Conservation (phyloP, 148 eudicot genomes). For the Simmondsia chinensis region DNA sequence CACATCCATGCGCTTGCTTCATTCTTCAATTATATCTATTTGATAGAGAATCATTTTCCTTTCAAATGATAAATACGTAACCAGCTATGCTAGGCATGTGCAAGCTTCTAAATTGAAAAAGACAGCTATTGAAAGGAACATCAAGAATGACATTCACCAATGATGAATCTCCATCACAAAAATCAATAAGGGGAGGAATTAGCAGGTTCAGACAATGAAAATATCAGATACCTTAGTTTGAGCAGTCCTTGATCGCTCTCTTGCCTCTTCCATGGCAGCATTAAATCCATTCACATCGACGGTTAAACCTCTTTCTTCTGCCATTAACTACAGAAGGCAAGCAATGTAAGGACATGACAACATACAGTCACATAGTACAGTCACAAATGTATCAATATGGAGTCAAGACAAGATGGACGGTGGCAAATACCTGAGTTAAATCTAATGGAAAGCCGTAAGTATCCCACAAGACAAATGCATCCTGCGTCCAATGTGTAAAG, state of each 20-base stretch:
- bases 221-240: constrained; percentile 56
- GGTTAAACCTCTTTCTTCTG: constrained; percentile 74
- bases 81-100: no score
- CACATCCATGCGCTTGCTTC: no score
- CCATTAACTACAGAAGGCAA: constrained; percentile 61
- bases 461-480: constrained; percentile 95
- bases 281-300: constrained; percentile 78
- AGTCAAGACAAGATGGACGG: no score
- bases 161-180: neutral
- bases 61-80: no score
- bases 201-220: neutral
- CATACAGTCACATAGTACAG: no score
- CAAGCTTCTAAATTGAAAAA: no score
- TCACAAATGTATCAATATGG: no score
- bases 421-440: constrained; percentile 82
- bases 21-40: no score
- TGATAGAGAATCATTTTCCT: no score
- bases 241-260: constrained; percentile 84
- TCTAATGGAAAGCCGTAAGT: constrained; percentile 92
- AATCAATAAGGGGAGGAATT: neutral
- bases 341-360: neutral
- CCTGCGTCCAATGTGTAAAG: constrained; percentile 44
- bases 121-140: no score
- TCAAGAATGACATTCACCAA: no score
- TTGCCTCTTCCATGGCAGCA: constrained; percentile 81